Base-by-base conservation (phyloP, 257 asterid genomes). In the Paulownia fortunei region DNA sequence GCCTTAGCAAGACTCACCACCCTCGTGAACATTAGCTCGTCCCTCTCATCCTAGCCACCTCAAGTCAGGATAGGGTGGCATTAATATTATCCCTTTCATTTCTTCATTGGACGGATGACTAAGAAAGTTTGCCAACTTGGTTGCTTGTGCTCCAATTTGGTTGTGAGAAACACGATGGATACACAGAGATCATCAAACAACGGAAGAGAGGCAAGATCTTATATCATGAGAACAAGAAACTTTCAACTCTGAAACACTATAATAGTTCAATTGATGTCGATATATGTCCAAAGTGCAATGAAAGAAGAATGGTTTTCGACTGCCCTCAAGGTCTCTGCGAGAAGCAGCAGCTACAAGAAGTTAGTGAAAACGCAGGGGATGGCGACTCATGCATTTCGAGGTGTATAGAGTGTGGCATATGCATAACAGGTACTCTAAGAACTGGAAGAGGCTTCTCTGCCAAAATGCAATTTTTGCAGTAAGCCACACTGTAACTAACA, bases 321-420 rank as follows among this genome's bases (percentile, higher is more conserved):
- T 91, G 96, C 83, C 94, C 98, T 24, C 78, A n/a, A 74, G 27
- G 81, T 69, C 7, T 72, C 32, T 83, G 93, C 59, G 36, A 8
- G 42, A n/a, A 41, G 70, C 36, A 1, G 36, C 76, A 76, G 59
- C 79, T 67, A 3, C 82, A 66, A 27, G 67, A 24, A 54, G 7
- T 1, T 8, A 26, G 47, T 7, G 79, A 81, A 52, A 81, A 42
- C 86, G 94, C 7, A 84, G 88, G 74, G 98, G 92, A 2, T 94
- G 34, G 98, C 55, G 42, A 68, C 27, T 5, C 62, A 4, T 94
- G 98, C 85, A 84, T 88, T 30, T 62, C 69, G 1, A 85, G 98
- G 84, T 92, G 97, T 27, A 72, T 77, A 39, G 97, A 94, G 74
- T 94, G 98, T 47, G 97, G 98, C 2, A 37, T 80, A 15, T 94